phyloP scores from a whole-genome alignment of 2,329 filamentous ascomycete genomes.

The Scorias spongiosa region DNA sequence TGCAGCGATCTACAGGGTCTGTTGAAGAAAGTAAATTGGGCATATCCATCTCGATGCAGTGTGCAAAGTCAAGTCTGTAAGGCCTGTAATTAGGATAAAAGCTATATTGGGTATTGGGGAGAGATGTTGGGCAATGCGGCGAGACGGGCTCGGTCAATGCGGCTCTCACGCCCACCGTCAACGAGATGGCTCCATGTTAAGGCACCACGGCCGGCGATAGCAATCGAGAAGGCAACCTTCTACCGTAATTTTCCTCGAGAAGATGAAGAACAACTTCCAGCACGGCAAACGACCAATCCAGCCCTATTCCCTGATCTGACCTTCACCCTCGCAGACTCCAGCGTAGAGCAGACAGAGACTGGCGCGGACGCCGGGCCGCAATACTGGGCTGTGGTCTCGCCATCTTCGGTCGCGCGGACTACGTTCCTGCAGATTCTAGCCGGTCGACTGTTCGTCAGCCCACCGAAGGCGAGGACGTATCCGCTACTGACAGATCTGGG shows the following conservation, averaged over 20 bases:
- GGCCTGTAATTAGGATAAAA: no score
- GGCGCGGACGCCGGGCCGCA: constrained; percentile 21
- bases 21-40: no score
- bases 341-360: constrained; percentile 1
- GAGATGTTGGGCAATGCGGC: no score
- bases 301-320: constrained; percentile 57
- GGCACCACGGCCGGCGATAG: constrained; percentile 28
- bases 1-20: no score
- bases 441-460: constrained; percentile 60
- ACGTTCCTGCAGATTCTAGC: constrained; percentile 66
- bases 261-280: constrained; percentile 14
- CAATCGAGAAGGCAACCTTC: constrained; percentile 67
- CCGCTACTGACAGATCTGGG: constrained; percentile 53
- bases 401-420: constrained; percentile 65
- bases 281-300: constrained; percentile 37
- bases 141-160: no score
- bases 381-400: constrained; percentile 74
- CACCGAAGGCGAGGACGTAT: constrained; percentile 59
- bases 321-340: constrained; percentile 49
- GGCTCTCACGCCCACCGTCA: no score
- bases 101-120: no score
- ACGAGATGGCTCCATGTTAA: no score
- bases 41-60: no score
- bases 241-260: constrained; percentile 56
- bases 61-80: no score